These are phyloP conservation scores for Osmozyma mogii DNA, from an alignment of 805 yeast genomes.

Conservation along the genomic window DNA sequence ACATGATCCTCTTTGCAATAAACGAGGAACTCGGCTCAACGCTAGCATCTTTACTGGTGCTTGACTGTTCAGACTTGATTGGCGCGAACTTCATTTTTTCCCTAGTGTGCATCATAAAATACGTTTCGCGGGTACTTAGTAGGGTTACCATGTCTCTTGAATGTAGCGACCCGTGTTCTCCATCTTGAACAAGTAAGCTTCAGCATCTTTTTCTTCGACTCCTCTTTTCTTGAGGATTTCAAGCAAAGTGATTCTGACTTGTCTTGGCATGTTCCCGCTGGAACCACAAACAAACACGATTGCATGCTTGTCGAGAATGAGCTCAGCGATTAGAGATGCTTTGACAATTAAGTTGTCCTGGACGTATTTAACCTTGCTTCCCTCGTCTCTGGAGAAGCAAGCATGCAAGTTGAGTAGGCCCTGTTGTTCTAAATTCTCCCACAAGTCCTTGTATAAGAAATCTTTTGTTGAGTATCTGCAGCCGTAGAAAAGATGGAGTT, in stretches of 20 bases:
- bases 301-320: slow-evolving; percentile 49
- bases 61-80: no score
- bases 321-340: slow-evolving; percentile 39
- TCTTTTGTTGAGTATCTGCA: slow-evolving; percentile 62
- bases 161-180: slow-evolving; percentile 62
- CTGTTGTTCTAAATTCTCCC: slow-evolving; percentile 31
- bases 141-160: slow-evolving; percentile 91
- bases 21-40: no score
- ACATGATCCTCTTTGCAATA: no score
- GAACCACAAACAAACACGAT: slow-evolving; percentile 83
- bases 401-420: slow-evolving; percentile 30
- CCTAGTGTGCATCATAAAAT: no score
- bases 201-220: slow-evolving; percentile 38
- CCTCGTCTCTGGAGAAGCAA: slow-evolving; percentile 43
- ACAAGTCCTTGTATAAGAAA: slow-evolving; percentile 51
- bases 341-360: slow-evolving; percentile 62
- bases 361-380: slow-evolving; percentile 48
- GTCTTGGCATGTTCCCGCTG: slow-evolving; percentile 89
- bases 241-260: slow-evolving; percentile 72
- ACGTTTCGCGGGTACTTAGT: no score
- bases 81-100: no score
- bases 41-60: no score
- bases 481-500: slow-evolving; percentile 62
- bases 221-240: slow-evolving; percentile 47
- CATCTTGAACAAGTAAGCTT: slow-evolving; percentile 44